A percentile compares a stretch with the other conserved stretches of the same genome.
phyloP scores from a whole-genome alignment of 2,329 filamentous ascomycete species.

The Xylariaceae sp. region DNA sequence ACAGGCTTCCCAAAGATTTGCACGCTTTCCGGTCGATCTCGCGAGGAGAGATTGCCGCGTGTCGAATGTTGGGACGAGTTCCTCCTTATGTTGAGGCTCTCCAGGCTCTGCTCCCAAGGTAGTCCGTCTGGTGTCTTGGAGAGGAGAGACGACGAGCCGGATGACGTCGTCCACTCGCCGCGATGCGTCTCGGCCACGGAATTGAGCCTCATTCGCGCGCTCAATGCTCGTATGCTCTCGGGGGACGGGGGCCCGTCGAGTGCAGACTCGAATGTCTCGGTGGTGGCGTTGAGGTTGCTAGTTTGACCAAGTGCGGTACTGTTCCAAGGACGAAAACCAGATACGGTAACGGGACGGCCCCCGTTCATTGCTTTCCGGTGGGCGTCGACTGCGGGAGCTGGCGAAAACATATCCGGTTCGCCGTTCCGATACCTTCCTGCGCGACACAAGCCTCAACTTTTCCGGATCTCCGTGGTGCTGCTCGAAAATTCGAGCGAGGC shows the following conservation, averaged over 20 bases:
- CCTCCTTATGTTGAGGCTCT: conserved; percentile 43
- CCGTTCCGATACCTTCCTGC: conserved; percentile 10
- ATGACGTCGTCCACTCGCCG: conserved; percentile 43
- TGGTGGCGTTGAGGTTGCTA: conserved; percentile 13
- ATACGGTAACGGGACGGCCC: no score
- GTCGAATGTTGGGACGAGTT: conserved; percentile 50
- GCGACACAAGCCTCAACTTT: conserved; percentile 12
- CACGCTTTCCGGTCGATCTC: conserved; percentile 51
- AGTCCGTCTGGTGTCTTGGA: conserved; percentile 38
- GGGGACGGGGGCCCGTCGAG: conserved; percentile 56
- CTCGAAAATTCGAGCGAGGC: conserved; percentile 15
- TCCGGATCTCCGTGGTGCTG: conserved; percentile 11
- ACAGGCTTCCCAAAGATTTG: conserved; percentile 53
- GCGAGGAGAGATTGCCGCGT: conserved; percentile 42
- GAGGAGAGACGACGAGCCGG: conserved; percentile 47
- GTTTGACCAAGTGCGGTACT: conserved; percentile 7
- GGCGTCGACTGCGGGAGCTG: conserved; percentile 13
- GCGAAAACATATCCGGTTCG: conserved; percentile 20
- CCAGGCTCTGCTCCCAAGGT: conserved; percentile 43
- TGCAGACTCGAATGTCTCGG: conserved; percentile 48
- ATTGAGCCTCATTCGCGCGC: conserved; percentile 44
- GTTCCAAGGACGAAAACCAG: no score
- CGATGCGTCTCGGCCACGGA: conserved; percentile 40
- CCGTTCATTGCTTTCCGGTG: no score
- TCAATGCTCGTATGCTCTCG: conserved; percentile 50